Evolutionary conservation across 1,284 basidiomycete genomes (phyloP).

Genomic region (Rhodotorula sp.): DNA sequence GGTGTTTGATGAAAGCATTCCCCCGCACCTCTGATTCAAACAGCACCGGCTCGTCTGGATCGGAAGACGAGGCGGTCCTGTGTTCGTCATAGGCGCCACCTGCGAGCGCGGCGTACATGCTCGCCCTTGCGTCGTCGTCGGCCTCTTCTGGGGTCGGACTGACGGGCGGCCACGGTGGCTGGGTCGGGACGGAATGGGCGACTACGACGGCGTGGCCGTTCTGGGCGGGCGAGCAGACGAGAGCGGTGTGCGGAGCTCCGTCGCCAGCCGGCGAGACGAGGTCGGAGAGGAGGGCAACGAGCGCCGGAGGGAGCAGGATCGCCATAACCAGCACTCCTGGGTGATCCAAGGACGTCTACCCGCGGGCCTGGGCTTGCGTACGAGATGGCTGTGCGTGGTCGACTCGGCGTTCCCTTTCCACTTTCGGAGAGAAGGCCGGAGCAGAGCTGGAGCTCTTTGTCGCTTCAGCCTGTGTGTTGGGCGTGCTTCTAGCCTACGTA

Average conservation of each 20-base stretch:
- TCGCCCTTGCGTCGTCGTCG: conserved; percentile 15
- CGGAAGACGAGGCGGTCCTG: background rate
- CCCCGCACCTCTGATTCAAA: conserved; percentile 31
- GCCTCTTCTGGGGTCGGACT: background rate
- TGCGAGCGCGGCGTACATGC: conserved; percentile 30
- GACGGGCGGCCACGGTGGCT: conserved; percentile 8
- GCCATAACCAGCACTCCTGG: background rate
- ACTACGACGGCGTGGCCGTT: conserved; percentile 26
- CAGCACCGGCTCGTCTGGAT: conserved; percentile 10
- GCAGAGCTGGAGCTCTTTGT: too few relatives aligned
- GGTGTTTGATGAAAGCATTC: background rate
- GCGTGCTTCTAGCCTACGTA: too few relatives aligned
- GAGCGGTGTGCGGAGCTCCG: conserved; percentile 32
- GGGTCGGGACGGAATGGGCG: conserved; percentile 1
- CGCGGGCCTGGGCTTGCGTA: too few relatives aligned
- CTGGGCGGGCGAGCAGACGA: conserved; percentile 19
- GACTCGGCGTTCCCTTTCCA: too few relatives aligned
- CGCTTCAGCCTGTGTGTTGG: too few relatives aligned
- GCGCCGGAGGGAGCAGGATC: conserved; percentile 17
- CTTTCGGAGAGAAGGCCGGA: too few relatives aligned
- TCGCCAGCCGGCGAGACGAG: conserved; percentile 12
- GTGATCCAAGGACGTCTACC: too few relatives aligned
- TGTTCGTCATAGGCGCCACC: conserved; percentile 24
- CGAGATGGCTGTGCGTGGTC: too few relatives aligned
- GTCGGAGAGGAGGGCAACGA: conserved; percentile 22